Base-by-base conservation (phyloP, 2,329 filamentous ascomycete species). In the Tolypocladium paradoxum region DNA sequence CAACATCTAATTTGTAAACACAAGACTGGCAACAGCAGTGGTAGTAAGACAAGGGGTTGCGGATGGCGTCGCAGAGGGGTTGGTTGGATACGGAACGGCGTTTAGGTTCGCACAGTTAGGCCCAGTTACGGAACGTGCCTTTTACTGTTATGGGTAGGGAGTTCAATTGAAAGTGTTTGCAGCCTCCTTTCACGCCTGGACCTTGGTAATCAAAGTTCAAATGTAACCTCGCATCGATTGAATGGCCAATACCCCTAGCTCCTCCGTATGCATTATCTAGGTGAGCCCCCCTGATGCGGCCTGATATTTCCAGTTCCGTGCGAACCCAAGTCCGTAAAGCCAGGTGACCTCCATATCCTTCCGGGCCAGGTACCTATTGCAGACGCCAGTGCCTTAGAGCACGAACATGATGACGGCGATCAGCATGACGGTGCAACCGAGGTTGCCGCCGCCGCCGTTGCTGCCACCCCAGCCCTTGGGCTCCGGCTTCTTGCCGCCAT, bases 361-460 rank as follows among this genome's bases (percentile, higher is more conserved):
- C 31, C 27, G 7, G 9, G 9, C 18, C 43, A 31, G 9, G 8
- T 12, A 18, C 9, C 27, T 29, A 27, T 6, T 3, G 50, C 38
- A 22, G 20, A 31, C 22, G 31, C 14, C 8, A 22, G 50, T 11
- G 6, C 6, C 22, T 43, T 64, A 73, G 52, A 70, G 55, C 47
- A 66, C 54, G 38, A 68, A 63, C 61, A 68, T 64, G 49, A 69
- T 56, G 47, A 60, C 60, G 14, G 65, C 66, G 37, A 70, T 54
- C 51, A 72, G 58, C 65, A 74, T 65, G 57, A 72, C 58, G 37
- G 64, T 58, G 55, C 66, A 69, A 40, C 65, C 63, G 29, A 71
- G 60, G 52, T 66, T 65, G 55, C 66, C 63, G 22, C 61, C 63
- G n/a, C 61, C 62, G 54, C 63, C 61, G 50, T 61, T 68, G 53